Evolutionary conservation across 2,329 filamentous ascomycete genomes (phyloP).

Genomic region (Epichloe amarillans): DNA sequence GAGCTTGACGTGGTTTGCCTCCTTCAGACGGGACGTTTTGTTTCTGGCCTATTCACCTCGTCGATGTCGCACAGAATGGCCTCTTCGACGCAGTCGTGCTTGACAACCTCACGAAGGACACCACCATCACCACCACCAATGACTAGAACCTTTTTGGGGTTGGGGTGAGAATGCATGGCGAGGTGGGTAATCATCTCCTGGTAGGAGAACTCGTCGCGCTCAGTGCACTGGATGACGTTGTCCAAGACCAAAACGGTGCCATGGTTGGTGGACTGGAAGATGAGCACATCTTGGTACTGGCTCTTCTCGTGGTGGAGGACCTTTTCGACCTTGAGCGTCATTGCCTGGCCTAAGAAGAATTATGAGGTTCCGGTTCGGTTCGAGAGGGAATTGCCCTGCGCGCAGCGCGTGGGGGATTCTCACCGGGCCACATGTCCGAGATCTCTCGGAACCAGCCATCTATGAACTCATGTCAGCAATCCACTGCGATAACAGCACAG

Average conservation of each 20-base stretch:
- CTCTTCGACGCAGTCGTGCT: conserved; percentile 95
- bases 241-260: conserved; percentile 93
- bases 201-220: conserved; percentile 98
- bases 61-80: conserved; percentile 97
- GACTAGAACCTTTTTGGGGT: conserved; percentile 96
- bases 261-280: conserved; percentile 97
- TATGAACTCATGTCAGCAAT: conserved; percentile 21
- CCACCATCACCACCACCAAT: conserved; percentile 96
- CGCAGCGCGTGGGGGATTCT: conserved; percentile 7
- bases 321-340: conserved; percentile 96
- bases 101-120: conserved; percentile 95
- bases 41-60: conserved; percentile 41
- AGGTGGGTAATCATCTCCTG: conserved; percentile 99
- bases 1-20: not conserved
- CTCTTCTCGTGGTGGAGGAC: conserved; percentile 98
- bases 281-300: conserved; percentile 96
- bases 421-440: conserved; percentile 90
- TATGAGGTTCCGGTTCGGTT: conserved; percentile 4
- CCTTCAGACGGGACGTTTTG: not conserved
- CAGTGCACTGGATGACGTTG: conserved; percentile 98
- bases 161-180: conserved; percentile 95
- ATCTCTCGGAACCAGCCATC: conserved; percentile 99
- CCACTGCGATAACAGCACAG: not conserved
- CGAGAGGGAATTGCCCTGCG: not conserved
- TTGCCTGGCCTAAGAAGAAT: conserved; percentile 61